Conservation (phyloP, 2,329 filamentous ascomycete species). For the Diplodia seriata region DNA sequence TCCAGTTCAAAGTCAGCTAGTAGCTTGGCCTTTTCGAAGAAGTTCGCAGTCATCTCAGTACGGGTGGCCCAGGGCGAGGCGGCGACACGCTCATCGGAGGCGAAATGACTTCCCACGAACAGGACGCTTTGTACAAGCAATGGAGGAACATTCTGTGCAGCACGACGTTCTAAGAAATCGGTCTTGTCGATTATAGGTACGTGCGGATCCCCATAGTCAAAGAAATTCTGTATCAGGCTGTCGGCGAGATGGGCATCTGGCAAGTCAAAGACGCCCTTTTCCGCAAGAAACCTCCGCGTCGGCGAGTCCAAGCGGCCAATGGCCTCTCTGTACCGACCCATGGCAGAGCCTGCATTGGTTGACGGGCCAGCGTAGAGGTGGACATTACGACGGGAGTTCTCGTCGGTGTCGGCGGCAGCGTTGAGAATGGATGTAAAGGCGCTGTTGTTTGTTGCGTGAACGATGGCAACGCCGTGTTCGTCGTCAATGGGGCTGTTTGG, state of each 20-base stretch:
- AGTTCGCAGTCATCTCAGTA: conserved; percentile 6
- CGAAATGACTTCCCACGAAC: conserved; percentile 19
- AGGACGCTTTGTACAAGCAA: conserved; percentile 16
- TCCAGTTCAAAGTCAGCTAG: conserved; percentile 25
- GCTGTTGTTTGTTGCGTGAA: conserved; percentile 26
- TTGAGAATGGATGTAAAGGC: conserved; percentile 19
- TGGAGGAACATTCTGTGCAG: not conserved
- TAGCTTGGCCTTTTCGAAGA: conserved; percentile 22
- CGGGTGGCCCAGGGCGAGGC: conserved; percentile 5
- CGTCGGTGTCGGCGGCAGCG: not conserved
- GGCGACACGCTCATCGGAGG: not conserved
- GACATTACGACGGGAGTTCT: not conserved
- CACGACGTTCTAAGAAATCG: not conserved
- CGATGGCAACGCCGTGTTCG: conserved; percentile 8
- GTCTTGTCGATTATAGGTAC: conserved; percentile 18
- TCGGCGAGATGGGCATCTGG: not conserved
- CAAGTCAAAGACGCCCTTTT: conserved; percentile 19
- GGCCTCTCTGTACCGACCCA: conserved; percentile 6
- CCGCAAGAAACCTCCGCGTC: conserved; percentile 9
- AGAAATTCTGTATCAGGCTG: conserved; percentile 8
- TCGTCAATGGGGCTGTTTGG: conserved; percentile 10
- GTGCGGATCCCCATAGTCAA: conserved; percentile 18
- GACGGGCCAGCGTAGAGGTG: conserved; percentile 18
- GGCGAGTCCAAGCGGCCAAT: not conserved
- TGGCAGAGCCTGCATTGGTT: not conserved